These are phyloP conservation scores for Penicillium ochrochloron DNA, from an alignment of 495 filamentous ascomycete species.

Conservation along the genomic window DNA sequence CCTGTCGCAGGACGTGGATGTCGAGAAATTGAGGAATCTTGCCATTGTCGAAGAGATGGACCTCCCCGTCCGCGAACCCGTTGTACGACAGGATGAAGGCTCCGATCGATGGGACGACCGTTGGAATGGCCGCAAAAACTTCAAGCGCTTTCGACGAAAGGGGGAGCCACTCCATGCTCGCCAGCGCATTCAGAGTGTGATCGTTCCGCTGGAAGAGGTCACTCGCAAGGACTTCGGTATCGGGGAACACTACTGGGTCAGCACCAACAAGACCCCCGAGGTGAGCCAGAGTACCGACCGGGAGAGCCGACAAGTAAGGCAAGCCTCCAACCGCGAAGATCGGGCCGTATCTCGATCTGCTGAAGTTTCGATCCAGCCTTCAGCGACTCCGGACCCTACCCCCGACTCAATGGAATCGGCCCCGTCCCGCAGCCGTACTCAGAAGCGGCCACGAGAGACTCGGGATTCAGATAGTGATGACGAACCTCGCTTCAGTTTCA, in stretches of 20 bases:
- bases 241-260: slow-evolving; percentile 80
- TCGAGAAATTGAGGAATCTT: slow-evolving; percentile 72
- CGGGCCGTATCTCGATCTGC: slow-evolving; percentile 19
- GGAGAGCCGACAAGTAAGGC: slow-evolving; percentile 29
- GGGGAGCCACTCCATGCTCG: slow-evolving; percentile 50
- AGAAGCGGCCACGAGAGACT: slow-evolving; percentile 49
- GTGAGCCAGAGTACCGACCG: slow-evolving; percentile 24
- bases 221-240: slow-evolving; percentile 80
- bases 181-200: slow-evolving; percentile 61
- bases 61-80: slow-evolving; percentile 44
- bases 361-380: slow-evolving; percentile 17
- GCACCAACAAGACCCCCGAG: slow-evolving; percentile 36
- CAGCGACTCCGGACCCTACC: slow-evolving; percentile 24
- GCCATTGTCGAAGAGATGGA: slow-evolving; percentile 84
- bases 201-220: slow-evolving; percentile 80
- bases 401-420: slow-evolving; percentile 17
- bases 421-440: slow-evolving; percentile 27
- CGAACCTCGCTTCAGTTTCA: slow-evolving; percentile 62
- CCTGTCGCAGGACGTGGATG: slow-evolving; percentile 60
- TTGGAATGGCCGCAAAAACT: slow-evolving; percentile 97
- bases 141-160: slow-evolving; percentile 83
- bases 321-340: neutral
- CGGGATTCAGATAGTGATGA: slow-evolving; percentile 54
- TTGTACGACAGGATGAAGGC: slow-evolving; percentile 42
- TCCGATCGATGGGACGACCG: slow-evolving; percentile 79